phyloP scores from a whole-genome alignment of 495 filamentous ascomycete genomes.

The Talaromyces stipitatus region DNA sequence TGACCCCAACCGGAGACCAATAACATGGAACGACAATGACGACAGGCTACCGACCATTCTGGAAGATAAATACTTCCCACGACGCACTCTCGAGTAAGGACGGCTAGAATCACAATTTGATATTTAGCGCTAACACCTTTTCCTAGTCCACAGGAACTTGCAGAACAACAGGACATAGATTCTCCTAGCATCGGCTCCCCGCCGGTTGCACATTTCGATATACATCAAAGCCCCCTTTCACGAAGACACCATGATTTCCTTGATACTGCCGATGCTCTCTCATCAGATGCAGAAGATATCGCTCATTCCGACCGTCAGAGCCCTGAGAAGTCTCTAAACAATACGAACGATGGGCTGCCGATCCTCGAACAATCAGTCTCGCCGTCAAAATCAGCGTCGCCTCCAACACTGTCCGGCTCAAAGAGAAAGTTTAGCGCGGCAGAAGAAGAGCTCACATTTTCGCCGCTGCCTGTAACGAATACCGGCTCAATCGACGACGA shows the following conservation, averaged over 20 bases:
- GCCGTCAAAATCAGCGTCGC: neutral
- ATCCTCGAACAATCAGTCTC: neutral
- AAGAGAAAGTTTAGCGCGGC: conserved; percentile 59
- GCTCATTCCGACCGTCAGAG: neutral
- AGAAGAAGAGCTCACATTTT: conserved; percentile 31
- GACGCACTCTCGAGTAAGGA: conserved; percentile 66
- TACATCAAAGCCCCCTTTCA: conserved; percentile 1
- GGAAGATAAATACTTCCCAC: conserved; percentile 72
- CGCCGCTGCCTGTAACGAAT: conserved; percentile 6
- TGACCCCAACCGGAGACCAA: neutral
- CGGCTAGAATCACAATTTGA: neutral
- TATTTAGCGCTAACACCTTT: neutral
- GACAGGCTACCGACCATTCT: conserved; percentile 72
- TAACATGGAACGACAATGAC: conserved; percentile 33
- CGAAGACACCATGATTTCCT: neutral
- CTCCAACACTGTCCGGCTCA: conserved; percentile 37
- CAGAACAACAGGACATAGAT: conserved; percentile 23
- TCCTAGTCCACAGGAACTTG: neutral
- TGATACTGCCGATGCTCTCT: neutral
- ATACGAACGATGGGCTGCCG: neutral
- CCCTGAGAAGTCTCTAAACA: neutral
- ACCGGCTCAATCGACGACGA: conserved; percentile 30
- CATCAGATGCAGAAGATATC: neutral
- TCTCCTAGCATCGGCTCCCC: conserved; percentile 56
- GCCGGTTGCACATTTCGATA: conserved; percentile 12